Base-by-base conservation (phyloP, 2,329 filamentous ascomycete genomes). In the Trichoderma afroharzianum region DNA sequence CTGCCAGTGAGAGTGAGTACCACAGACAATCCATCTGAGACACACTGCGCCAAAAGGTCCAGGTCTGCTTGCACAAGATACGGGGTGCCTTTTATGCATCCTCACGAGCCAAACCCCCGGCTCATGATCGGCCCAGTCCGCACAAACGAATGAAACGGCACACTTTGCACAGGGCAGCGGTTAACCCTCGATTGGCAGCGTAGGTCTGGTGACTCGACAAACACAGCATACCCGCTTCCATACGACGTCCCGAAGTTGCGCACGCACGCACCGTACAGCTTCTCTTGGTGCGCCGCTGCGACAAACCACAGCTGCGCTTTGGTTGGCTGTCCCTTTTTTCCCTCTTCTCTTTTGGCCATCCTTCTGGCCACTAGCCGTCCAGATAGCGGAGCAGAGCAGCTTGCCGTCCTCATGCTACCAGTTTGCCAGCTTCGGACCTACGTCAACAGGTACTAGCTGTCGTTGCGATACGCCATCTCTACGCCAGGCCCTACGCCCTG, bases 101-200 rank as follows among this genome's bases (percentile, higher is more conserved):
- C 66, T 68, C 33, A 68, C 21, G 30, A 66, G 43, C 63, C 63
- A 66, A 57, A 47, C 43, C 76, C 76, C 77, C 75, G 76, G 78
- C 74, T 76, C 76, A 77, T 79, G 76, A 77, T 79, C 76, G 77
- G 74, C 77, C 77, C 67, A 73, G 75, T 73, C 75, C 73, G 73
- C 73, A 75, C 76, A 77, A 75, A 75, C 78, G 76, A 79, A 79
- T 81, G 76, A 78, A 75, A 80, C 78, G 74, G 75, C 76, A 74
- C 75, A 66, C 14, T 63, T 69, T 61, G 66, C 58, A 63, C 39
- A 62, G 71, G 62, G 64, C 69, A 77, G 79, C 78, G 78, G 76
- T 78, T 79, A 78, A 74, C 75, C 75, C 75, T 71, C 64, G 30
- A 73, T 70, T 74, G 72, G 73, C 68, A 69, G 69, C 66, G 28